A percentile compares a stretch with the other conserved stretches of the same genome.
Evolutionary conservation across 106 monocot species (phyloP).

Genomic region (Apostasia ramifera): DNA sequence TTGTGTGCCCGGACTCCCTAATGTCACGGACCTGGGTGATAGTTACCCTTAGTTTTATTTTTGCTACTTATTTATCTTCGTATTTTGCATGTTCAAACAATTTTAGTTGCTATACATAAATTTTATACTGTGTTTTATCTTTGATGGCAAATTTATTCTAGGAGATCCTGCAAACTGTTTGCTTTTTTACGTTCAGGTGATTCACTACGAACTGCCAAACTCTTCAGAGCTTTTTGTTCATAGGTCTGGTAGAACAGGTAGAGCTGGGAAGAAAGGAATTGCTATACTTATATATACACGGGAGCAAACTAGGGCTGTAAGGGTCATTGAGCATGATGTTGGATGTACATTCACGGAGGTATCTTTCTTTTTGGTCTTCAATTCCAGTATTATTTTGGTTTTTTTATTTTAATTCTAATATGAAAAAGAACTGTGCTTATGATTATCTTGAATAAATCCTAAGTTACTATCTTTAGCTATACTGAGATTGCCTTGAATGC

Average conservation of each 20-base stretch:
- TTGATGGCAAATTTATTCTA: background rate
- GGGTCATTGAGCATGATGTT: conserved; percentile 71
- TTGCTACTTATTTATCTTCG: too few species aligned
- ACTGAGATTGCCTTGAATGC: too few species aligned
- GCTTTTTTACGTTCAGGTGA: conserved; percentile 37
- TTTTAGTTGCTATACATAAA: background rate
- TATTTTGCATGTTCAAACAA: background rate
- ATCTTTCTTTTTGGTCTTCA: background rate
- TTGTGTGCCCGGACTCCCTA: too few species aligned
- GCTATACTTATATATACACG: conserved; percentile 75
- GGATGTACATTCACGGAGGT: conserved; percentile 85
- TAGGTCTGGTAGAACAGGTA: conserved; percentile 87
- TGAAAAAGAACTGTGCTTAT: background rate
- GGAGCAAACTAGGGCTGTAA: conserved; percentile 61
- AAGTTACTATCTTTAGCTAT: background rate
- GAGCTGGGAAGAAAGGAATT: conserved; percentile 90
- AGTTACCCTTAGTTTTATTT: too few species aligned
- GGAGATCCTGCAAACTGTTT: background rate
- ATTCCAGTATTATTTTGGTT: background rate
- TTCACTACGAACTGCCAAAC: conserved; percentile 90
- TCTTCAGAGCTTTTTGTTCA: conserved; percentile 91
- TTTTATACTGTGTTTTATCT: background rate
- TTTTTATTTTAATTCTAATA: background rate
- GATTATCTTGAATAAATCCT: background rate
- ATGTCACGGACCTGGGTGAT: too few species aligned